Evolutionary conservation across 2,329 filamentous ascomycete species (phyloP), one percentile per base, ranked within the genome.

Genomic region (Grosmannia penicillata): DNA sequence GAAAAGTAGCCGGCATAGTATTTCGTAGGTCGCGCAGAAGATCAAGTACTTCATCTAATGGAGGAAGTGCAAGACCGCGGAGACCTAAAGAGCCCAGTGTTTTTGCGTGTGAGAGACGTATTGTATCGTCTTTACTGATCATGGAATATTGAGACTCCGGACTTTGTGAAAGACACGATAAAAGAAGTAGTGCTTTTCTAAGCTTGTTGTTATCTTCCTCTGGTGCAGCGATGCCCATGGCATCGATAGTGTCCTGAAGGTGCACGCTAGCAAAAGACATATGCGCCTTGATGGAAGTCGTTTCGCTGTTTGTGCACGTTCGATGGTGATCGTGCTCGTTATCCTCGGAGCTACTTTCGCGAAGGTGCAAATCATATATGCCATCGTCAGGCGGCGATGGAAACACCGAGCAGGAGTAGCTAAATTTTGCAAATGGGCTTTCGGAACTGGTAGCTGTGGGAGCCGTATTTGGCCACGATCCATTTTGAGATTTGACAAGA

Each of bases 1-100:
- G 38, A 33, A 40, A 40, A 1, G 38, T 40, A 11, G 33, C 38
- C 1, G 38, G 28, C 4, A 33, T 27, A 9, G 38, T 33, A 4
- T n/a, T 22, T 6, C 33, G 33, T 9, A 40, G 38, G 18, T 40
- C 38, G 11, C 18, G 22, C 13, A 40, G 28, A 8, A 40, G 18
- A 4, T 2, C n/a, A 2, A 27, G 15, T 1, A 36, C 38, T 8
- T 31, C 38, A 9, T 26, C 38, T 2, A 32, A 17, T 1, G 38
- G 23, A 8, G 38, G 38, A 22, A 40, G 14, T 2, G 27, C 14
- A 14, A 36, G 13, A 2, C 23, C 25, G 14, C 24, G 30, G 11
- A 38, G 13, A 4, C 28, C 23, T n/a, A 19, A 13, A 2, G 13
- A n/a, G 5, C 8, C 23, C 9, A 27, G 22, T 5, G 29, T 3